A percentile compares a stretch with the other conserved stretches of the same genome.
Conservation (phyloP, 345 rosid species). For the Populus alba region DNA sequence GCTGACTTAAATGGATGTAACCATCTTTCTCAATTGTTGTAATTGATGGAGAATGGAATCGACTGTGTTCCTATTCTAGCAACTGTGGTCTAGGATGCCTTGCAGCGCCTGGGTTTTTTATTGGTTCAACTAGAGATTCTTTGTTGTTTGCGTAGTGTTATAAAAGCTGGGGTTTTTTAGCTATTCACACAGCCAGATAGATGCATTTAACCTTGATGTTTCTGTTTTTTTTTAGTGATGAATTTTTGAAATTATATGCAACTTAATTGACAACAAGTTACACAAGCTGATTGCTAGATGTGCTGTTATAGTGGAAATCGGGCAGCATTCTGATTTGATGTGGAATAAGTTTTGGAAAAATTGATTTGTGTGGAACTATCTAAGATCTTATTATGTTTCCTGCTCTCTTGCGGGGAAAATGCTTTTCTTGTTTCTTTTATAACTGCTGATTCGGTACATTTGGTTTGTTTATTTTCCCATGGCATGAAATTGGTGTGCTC, state of each 20-base stretch:
- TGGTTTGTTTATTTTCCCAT: neutral
- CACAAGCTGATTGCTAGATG: neutral
- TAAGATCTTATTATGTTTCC: neutral
- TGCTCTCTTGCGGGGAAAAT: neutral
- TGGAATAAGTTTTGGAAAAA: neutral
- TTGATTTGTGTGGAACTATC: neutral
- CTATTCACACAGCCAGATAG: neutral
- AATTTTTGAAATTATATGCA: neutral
- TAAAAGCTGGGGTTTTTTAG: no score
- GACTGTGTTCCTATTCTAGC: neutral
- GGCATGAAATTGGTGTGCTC: neutral
- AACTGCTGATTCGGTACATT: neutral
- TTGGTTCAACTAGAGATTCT: neutral
- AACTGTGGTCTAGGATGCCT: neutral
- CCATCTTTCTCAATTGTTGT: neutral
- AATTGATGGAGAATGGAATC: neutral
- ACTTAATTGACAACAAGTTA: neutral
- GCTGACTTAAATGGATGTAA: neutral
- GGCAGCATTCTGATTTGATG: neutral
- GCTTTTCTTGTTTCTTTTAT: neutral
- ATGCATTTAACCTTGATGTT: neutral
- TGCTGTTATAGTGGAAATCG: neutral
- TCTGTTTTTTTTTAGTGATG: neutral
- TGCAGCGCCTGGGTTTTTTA: neutral
- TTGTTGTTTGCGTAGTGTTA: neutral